These are phyloP conservation scores for Cyclotella atomus DNA, from an alignment of 108 stramenopile species.

Conservation along the genomic window DNA sequence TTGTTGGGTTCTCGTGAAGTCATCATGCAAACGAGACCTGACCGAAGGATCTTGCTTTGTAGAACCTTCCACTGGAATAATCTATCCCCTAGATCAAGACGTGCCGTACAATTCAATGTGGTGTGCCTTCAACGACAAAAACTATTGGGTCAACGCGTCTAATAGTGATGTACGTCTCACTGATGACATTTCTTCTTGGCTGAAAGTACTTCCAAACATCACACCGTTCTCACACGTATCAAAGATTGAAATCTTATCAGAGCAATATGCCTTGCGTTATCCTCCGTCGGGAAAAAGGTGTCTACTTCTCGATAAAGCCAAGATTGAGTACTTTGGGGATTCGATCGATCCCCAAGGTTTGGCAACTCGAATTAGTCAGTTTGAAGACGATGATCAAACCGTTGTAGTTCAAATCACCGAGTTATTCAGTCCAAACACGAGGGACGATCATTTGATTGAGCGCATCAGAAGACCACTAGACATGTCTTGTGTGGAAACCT, in stretches of 20 bases:
- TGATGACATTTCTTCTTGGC: conserved; percentile 7
- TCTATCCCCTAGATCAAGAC: conserved; percentile 41
- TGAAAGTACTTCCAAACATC: conserved; percentile 3
- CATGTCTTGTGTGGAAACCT: conserved; percentile 51
- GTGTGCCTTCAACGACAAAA: conserved; percentile 70
- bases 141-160: conserved; percentile 85
- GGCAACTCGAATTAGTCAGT: conserved; percentile 52
- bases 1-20: conserved; percentile 77
- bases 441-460: conserved; percentile 58
- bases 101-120: conserved; percentile 65
- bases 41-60: conserved; percentile 53
- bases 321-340: conserved; percentile 69
- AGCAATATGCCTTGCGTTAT: conserved; percentile 39
- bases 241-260: conserved; percentile 41
- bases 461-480: conserved; percentile 53
- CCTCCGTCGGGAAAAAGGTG: conserved; percentile 58
- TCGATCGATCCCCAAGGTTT: conserved; percentile 60
- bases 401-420: conserved; percentile 56
- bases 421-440: conserved; percentile 42
- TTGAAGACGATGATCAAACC: conserved; percentile 52
- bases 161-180: conserved; percentile 25
- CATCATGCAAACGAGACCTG: conserved; percentile 49
- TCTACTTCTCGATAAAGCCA: conserved; percentile 56
- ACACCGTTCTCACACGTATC: conserved; percentile 1
- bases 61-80: conserved; percentile 73